Conservation (phyloP, 2,329 filamentous ascomycete genomes). For the Didymella sp. region DNA sequence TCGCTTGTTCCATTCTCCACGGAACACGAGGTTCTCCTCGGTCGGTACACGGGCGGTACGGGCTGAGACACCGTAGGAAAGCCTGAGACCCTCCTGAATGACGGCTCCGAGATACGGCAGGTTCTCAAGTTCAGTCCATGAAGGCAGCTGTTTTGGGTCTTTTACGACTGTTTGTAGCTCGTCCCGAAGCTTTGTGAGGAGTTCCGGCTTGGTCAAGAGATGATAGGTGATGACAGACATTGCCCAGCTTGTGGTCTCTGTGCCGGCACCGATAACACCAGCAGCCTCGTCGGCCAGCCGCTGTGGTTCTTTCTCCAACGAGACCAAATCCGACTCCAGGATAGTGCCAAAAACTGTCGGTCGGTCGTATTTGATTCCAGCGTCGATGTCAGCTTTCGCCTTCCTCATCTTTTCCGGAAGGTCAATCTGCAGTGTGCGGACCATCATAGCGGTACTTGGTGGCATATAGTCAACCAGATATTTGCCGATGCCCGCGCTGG, state of each 20-base stretch:
- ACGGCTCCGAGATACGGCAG: conserved; percentile 45
- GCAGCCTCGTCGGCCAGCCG: conserved; percentile 43
- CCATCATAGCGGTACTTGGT: conserved; percentile 27
- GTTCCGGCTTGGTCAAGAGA: conserved; percentile 32
- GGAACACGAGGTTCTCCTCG: conserved; percentile 33
- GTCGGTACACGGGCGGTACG: conserved; percentile 36
- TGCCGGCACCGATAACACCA: conserved; percentile 44
- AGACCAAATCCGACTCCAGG: conserved; percentile 23
- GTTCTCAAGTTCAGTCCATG: conserved; percentile 32
- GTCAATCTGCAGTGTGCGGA: conserved; percentile 38
- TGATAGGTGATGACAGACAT: conserved; percentile 40
- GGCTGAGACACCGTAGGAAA: conserved; percentile 37
- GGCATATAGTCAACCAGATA: conserved; percentile 31
- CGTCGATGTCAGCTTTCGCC: conserved; percentile 31
- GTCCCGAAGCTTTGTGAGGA: conserved; percentile 30
- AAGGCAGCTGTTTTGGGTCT: conserved; percentile 24
- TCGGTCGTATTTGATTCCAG: conserved; percentile 33
- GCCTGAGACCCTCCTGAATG: conserved; percentile 42
- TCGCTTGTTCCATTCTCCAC: conserved; percentile 36
- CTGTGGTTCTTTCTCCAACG: conserved; percentile 31
- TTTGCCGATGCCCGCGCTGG: conserved; percentile 28
- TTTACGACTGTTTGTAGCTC: conserved; percentile 33
- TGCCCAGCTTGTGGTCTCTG: conserved; percentile 44
- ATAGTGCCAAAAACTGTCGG: conserved; percentile 35
- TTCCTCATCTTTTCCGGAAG: conserved; percentile 32